Evolutionary conservation across 192 early-diverging fungal genomes (phyloP).

Genomic region (Phycomyces blakesleeanus): DNA sequence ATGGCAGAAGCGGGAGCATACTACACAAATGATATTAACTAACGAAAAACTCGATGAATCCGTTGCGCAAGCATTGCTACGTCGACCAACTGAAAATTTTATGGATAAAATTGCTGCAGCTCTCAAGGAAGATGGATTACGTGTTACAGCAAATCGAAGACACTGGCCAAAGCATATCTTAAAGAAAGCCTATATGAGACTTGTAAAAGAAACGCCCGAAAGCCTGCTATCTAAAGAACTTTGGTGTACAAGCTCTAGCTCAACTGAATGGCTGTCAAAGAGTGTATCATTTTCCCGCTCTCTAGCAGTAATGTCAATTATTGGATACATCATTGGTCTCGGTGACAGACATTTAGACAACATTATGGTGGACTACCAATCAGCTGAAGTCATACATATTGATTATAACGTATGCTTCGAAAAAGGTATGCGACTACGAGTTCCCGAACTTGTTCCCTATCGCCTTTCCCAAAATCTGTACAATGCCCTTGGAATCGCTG

Average conservation of each 20-base stretch:
- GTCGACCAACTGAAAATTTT: slow-evolving; percentile 66
- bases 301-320: slow-evolving; percentile 81
- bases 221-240: slow-evolving; percentile 65
- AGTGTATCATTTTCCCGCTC: slow-evolving; percentile 72
- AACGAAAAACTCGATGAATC: slow-evolving; percentile 28
- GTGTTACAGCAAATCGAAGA: slow-evolving; percentile 48
- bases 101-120: slow-evolving; percentile 66
- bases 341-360: slow-evolving; percentile 95
- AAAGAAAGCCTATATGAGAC: slow-evolving; percentile 53
- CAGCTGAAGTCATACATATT: slow-evolving; percentile 91
- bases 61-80: slow-evolving; percentile 33
- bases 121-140: slow-evolving; percentile 52
- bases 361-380: slow-evolving; percentile 76
- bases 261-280: slow-evolving; percentile 74
- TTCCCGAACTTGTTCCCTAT: slow-evolving; percentile 92
- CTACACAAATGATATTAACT: slow-evolving; percentile 48
- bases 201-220: slow-evolving; percentile 59
- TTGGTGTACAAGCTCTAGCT: slow-evolving; percentile 56
- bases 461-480: slow-evolving; percentile 86
- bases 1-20: slow-evolving; percentile 72
- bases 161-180: slow-evolving; percentile 70
- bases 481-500: slow-evolving; percentile 81
- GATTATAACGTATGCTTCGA: slow-evolving; percentile 98
- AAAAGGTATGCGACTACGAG: slow-evolving; percentile 78
- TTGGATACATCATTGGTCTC: slow-evolving; percentile 85